phyloP scores from a whole-genome alignment of 805 yeast species.

The Ogataea glucozyma region DNA sequence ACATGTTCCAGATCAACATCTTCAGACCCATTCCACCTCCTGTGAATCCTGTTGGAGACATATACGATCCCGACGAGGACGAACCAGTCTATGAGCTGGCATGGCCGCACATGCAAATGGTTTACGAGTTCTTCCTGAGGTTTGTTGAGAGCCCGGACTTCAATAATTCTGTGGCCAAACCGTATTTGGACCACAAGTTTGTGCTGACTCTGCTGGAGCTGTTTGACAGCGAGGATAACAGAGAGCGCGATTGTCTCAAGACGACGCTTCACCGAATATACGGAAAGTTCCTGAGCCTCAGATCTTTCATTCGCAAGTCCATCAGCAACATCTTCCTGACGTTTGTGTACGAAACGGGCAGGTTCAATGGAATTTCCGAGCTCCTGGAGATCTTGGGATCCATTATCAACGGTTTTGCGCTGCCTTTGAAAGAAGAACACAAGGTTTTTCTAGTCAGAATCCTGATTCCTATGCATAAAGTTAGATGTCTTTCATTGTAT shows the following conservation, averaged over 20 bases:
- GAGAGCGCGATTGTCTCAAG: conserved; percentile 93
- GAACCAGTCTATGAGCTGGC: conserved; percentile 95
- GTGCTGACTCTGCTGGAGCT: conserved; percentile 78
- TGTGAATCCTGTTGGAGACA: conserved; percentile 93
- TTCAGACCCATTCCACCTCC: conserved; percentile 98
- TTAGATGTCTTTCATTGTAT: conserved; percentile 81
- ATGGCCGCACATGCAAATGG: conserved; percentile 99
- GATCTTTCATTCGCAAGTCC: conserved; percentile 88
- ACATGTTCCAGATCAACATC: conserved; percentile 84
- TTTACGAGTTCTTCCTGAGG: conserved; percentile 89
- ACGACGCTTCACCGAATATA: conserved; percentile 95
- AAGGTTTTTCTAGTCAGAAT: conserved; percentile 85
- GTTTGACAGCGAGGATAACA: conserved; percentile 94
- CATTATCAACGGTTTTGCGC: conserved; percentile 95
- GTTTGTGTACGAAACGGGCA: conserved; percentile 91
- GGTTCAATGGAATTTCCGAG: conserved; percentile 95
- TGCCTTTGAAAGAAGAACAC: conserved; percentile 96
- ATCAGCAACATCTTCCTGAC: conserved; percentile 91
- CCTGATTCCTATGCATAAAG: conserved; percentile 89
- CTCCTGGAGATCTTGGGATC: conserved; percentile 92
- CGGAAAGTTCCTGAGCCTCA: conserved; percentile 86
- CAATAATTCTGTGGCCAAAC: conserved; percentile 89
- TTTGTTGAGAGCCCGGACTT: conserved; percentile 95
- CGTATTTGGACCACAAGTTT: conserved; percentile 89
- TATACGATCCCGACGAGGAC: conserved; percentile 97